Conservation (phyloP, 2,329 filamentous ascomycete genomes). For the Neofusicoccum laricinum region DNA sequence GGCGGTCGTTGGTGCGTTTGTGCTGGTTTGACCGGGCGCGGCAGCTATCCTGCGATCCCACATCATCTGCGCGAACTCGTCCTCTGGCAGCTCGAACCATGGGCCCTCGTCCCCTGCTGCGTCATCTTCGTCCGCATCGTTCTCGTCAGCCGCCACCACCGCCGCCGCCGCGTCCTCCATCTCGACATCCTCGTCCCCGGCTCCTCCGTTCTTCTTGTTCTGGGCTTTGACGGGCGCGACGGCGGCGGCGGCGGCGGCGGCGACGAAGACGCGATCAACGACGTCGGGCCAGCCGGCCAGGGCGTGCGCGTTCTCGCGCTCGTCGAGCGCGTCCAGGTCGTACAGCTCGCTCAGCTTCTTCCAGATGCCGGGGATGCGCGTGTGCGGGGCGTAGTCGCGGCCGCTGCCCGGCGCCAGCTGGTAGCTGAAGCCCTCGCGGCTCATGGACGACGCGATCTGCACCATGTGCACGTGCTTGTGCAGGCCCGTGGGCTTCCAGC, state of each 20-base stretch:
- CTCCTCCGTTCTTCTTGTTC: constrained; percentile 40
- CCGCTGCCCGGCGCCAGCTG: constrained; percentile 35
- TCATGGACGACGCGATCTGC: constrained; percentile 74
- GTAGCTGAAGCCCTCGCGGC: constrained; percentile 73
- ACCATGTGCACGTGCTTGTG: constrained; percentile 94
- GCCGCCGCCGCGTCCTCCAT: constrained; percentile 35
- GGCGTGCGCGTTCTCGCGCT: constrained; percentile 65
- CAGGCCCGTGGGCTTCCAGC: constrained; percentile 95
- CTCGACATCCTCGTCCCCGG: constrained; percentile 25
- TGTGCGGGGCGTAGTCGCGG: constrained; percentile 55
- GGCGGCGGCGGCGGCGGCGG: constrained; percentile 22
- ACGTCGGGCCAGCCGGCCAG: constrained; percentile 57
- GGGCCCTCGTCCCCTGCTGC: constrained; percentile 31
- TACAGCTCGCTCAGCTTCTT: constrained; percentile 79
- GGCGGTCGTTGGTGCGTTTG: no score
- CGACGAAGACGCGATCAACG: neutral
- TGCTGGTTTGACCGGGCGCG: neutral
- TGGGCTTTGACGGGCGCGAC: constrained; percentile 32
- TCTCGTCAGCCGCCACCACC: constrained; percentile 37
- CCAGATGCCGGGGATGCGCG: constrained; percentile 89
- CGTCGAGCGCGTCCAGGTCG: constrained; percentile 81
- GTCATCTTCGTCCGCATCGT: constrained; percentile 34
- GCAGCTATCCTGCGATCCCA: constrained; percentile 36
- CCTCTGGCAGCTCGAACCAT: constrained; percentile 43
- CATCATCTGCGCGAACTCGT: constrained; percentile 43